Conservation (phyloP, 1,139 yeast genomes). For the Blastobotrys ciferrii region DNA sequence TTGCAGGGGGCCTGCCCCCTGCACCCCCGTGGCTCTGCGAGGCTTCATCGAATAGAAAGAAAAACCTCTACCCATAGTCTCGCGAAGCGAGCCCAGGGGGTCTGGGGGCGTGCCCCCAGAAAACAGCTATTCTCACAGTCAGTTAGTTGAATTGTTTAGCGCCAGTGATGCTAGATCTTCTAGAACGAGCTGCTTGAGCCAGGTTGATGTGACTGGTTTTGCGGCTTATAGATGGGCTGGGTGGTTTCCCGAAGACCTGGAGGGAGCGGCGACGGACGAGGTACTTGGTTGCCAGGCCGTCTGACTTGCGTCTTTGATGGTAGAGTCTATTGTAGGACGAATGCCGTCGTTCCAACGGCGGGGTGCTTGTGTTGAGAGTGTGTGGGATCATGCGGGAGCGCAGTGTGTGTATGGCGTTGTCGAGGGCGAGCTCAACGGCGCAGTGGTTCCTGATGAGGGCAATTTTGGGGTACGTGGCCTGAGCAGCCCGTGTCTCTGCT, state of each 20-base stretch:
- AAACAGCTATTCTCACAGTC: too few species aligned
- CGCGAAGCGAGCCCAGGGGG: too few species aligned
- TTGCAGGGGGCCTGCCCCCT: too few species aligned
- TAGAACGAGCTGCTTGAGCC: constrained; percentile 3
- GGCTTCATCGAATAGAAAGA: too few species aligned
- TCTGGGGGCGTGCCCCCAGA: too few species aligned
- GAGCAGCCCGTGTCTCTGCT: constrained; percentile 77
- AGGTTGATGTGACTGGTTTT: constrained; percentile 5
- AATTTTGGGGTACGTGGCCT: constrained; percentile 91
- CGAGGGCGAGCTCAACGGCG: constrained; percentile 83
- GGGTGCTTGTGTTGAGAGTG: constrained; percentile 10
- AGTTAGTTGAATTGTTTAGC: not conserved
- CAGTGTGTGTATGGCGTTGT: constrained; percentile 65
- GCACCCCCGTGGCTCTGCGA: too few species aligned
- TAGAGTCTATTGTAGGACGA: constrained; percentile 9
- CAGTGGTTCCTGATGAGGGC: constrained; percentile 85
- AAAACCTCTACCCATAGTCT: too few species aligned
- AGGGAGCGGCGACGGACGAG: constrained; percentile 13
- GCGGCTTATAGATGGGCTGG: constrained; percentile 5
- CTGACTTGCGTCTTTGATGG: constrained; percentile 16
- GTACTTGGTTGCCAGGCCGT: constrained; percentile 16
- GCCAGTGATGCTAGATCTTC: constrained; percentile 4
- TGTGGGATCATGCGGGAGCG: constrained; percentile 60
- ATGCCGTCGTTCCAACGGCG: constrained; percentile 12
- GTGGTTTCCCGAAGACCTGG: constrained; percentile 7